phyloP scores from a whole-genome alignment of 225 moss, liverwort and hornwort genomes.

The Sphagnum contortum region DNA sequence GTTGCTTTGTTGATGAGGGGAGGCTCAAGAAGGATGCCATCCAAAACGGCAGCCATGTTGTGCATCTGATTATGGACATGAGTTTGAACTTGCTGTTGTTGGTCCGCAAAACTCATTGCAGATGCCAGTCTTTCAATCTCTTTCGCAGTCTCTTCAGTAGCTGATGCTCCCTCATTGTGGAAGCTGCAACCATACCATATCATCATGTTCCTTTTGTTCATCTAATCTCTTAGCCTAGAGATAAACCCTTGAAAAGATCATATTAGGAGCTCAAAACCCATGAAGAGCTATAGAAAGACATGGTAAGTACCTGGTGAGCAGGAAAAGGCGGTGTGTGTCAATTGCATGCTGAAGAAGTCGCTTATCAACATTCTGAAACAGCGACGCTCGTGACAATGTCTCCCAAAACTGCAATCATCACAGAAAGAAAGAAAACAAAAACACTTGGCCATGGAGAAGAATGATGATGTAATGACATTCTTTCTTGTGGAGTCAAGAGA shows the following conservation, averaged over 20 bases:
- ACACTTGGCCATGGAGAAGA: no score
- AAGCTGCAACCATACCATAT: constrained; percentile 39
- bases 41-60: constrained; percentile 32
- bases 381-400: constrained; percentile 32
- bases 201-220: not conserved
- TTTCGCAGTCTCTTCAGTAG: constrained; percentile 23
- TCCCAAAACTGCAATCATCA: constrained; percentile 35
- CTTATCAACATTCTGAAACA: constrained; percentile 52
- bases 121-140: constrained; percentile 31
- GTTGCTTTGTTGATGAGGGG: constrained; percentile 14
- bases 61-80: constrained; percentile 67
- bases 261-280: no score
- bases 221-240: no score
- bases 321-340: constrained; percentile 85
- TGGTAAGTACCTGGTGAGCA: constrained; percentile 63
- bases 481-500: no score
- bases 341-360: constrained; percentile 86
- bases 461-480: no score
- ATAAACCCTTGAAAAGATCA: no score
- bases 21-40: constrained; percentile 47
- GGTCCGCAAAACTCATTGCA: constrained; percentile 20
- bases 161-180: constrained; percentile 49
- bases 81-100: constrained; percentile 57
- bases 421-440: no score
- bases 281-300: no score